Conservation (phyloP, 2,329 filamentous ascomycete genomes). For the Trichophyton simii region DNA sequence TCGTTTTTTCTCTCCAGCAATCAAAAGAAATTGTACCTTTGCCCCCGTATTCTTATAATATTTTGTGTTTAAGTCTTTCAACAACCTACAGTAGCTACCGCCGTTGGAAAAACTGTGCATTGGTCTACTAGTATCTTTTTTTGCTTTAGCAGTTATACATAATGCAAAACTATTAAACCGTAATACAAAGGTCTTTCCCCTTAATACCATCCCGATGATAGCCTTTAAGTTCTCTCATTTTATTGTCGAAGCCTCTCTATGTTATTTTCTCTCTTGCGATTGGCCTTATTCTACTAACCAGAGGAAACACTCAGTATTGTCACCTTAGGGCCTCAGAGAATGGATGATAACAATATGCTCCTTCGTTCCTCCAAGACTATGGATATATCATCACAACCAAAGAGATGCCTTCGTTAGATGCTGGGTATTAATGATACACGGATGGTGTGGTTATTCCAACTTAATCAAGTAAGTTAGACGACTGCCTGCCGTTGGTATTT, state of each 20-base stretch:
- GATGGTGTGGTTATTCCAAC: not conserved
- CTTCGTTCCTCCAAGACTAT: not conserved
- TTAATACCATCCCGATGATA: not conserved
- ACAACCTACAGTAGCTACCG: not conserved
- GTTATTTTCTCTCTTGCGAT: not conserved
- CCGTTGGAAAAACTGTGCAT: not conserved
- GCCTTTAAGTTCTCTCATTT: too few species aligned
- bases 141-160: not conserved
- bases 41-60: not conserved
- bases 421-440: not conserved
- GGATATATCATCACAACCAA: not conserved
- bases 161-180: not conserved
- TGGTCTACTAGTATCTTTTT: not conserved
- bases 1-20: not conserved
- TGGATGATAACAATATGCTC: not conserved
- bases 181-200: not conserved
- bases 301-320: not conserved
- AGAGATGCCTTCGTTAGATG: not conserved
- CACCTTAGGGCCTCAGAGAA: not conserved
- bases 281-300: not conserved
- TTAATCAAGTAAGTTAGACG: constrained; percentile 9
- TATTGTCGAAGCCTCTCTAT: too few species aligned
- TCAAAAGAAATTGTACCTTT: not conserved
- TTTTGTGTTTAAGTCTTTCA: not conserved
- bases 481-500: not conserved